Base-by-base conservation (phyloP, 1,139 yeast genomes). In the Suhomyces atakaporum region DNA sequence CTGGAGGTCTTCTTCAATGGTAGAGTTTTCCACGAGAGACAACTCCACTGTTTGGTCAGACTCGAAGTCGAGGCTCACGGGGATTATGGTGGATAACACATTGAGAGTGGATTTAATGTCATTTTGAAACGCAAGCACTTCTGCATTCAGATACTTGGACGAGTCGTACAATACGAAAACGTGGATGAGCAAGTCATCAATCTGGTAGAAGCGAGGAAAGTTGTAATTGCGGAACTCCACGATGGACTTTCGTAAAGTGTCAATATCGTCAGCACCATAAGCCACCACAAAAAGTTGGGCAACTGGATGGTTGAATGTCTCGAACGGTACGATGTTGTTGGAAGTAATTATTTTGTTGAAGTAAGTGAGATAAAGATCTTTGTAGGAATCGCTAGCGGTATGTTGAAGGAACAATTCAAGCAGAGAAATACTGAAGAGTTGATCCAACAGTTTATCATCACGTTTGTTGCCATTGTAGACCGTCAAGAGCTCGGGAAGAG, bases 241-340 rank as follows among this genome's bases (percentile, higher is more conserved):
- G n/a, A 73, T 59, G 39, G 60, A 41, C 16, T 54, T 48, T 19
- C 70, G 49, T 25, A 81, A 57, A 5, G 66, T 56, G 10, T 75
- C 81, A 3, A 80, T 51, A 1, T 82, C 66, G 43, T 80, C 81
- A 9, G 51, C 45, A 9, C 63, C 64, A 33, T 43, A 60, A 39
- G 84, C 73, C 3, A 90, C 69, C 4, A 84, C 83, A 36, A 89
- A 72, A 12, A 90, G 60, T 35, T 90, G 87, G 1, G 89, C 75
- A 1, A 89, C 77, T 0, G 98, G 97, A 56, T 92, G 97, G 49
- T 87, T 84, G 56, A 90, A 84, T 3, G 92, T 82, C 56, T 92
- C 97, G 56, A 87, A 89, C 1, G 95, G 84, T 2, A 88, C 80
- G 5, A 86, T 66, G 16, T 74, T 73, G 24, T 78, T 73, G 10